Conservation (phyloP, 2,329 filamentous ascomycete species). For the Mycosphaerella arachidis region DNA sequence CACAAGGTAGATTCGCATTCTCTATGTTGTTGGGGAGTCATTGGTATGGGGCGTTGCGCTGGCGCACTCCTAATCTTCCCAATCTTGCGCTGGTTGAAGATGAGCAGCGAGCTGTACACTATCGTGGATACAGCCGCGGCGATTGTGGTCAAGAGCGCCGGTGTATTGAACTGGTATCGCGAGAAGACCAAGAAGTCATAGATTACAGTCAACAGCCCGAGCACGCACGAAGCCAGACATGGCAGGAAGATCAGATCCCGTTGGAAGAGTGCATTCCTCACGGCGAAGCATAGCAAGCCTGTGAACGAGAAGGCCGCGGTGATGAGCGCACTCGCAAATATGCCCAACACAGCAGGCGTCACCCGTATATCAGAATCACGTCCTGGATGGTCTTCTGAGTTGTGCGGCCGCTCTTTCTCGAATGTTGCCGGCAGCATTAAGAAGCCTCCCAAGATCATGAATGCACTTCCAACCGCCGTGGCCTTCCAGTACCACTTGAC, state of each 20-base stretch:
- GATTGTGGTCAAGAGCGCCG: slow-evolving; percentile 41
- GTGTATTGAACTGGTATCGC: slow-evolving; percentile 40
- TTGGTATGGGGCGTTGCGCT: slow-evolving; percentile 9
- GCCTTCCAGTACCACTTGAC: slow-evolving; percentile 47
- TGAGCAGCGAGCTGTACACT: slow-evolving; percentile 40
- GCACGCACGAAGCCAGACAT: slow-evolving; percentile 39
- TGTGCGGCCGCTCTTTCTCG: slow-evolving; percentile 22
- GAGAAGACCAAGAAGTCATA: slow-evolving; percentile 45
- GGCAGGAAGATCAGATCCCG: slow-evolving; percentile 47
- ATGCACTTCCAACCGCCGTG: slow-evolving; percentile 40
- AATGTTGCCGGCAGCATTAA: slow-evolving; percentile 48
- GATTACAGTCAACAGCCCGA: slow-evolving; percentile 46
- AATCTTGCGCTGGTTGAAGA: slow-evolving; percentile 42
- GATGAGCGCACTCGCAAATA: slow-evolving; percentile 46
- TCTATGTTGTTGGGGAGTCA: slow-evolving; percentile 6
- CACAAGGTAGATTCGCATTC: slow-evolving; percentile 20
- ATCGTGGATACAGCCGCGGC: slow-evolving; percentile 38
- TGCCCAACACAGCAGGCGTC: slow-evolving; percentile 38
- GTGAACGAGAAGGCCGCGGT: slow-evolving; percentile 48
- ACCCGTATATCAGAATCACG: slow-evolving; percentile 35
- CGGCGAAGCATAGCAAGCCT: slow-evolving; percentile 44
- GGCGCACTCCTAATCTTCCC: slow-evolving; percentile 17
- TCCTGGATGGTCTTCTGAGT: slow-evolving; percentile 19
- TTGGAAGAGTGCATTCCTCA: slow-evolving; percentile 44
- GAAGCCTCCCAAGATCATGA: slow-evolving; percentile 49